phyloP scores from a whole-genome alignment of 2,329 filamentous ascomycete species.

The Orbilia blumenaviensis region DNA sequence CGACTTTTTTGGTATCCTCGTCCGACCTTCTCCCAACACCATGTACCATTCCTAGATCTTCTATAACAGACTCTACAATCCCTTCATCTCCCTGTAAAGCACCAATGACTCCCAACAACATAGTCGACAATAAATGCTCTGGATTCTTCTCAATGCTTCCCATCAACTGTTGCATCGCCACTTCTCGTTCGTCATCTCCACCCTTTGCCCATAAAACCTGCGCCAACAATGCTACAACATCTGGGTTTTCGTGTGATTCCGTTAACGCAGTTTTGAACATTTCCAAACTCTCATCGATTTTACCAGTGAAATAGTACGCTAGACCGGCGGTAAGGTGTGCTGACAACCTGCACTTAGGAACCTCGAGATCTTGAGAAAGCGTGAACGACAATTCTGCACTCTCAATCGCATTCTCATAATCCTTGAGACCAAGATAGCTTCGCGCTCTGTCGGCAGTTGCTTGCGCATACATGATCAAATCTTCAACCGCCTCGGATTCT shows the following conservation, averaged over 20 bases:
- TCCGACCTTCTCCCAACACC: slow-evolving; percentile 72
- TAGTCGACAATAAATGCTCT: slow-evolving; percentile 79
- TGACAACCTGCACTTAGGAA: slow-evolving; percentile 78
- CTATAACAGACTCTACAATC: slow-evolving; percentile 79
- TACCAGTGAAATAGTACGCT: slow-evolving; percentile 76
- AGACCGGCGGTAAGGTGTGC: slow-evolving; percentile 86
- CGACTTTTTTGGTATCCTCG: slow-evolving; percentile 73
- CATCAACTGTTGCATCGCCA: slow-evolving; percentile 82
- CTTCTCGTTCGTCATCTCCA: slow-evolving; percentile 74
- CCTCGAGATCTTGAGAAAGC: slow-evolving; percentile 76
- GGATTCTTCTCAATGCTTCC: slow-evolving; percentile 75
- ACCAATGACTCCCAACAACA: slow-evolving; percentile 84
- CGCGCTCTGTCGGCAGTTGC: slow-evolving; percentile 87
- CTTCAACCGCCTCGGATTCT: slow-evolving; percentile 76
- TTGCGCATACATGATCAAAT: slow-evolving; percentile 79
- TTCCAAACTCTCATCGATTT: slow-evolving; percentile 74
- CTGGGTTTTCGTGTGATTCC: slow-evolving; percentile 78
- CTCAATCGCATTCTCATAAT: slow-evolving; percentile 75
- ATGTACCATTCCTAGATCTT: slow-evolving; percentile 78
- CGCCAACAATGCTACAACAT: slow-evolving; percentile 85
- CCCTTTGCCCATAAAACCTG: slow-evolving; percentile 95
- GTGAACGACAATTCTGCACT: slow-evolving; percentile 82
- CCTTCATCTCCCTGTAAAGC: slow-evolving; percentile 81
- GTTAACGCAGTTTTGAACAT: slow-evolving; percentile 83
- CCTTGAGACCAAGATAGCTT: slow-evolving; percentile 75